phyloP scores from a whole-genome alignment of 768 basidiomycete species.

The Leccinum pellstonianum region DNA sequence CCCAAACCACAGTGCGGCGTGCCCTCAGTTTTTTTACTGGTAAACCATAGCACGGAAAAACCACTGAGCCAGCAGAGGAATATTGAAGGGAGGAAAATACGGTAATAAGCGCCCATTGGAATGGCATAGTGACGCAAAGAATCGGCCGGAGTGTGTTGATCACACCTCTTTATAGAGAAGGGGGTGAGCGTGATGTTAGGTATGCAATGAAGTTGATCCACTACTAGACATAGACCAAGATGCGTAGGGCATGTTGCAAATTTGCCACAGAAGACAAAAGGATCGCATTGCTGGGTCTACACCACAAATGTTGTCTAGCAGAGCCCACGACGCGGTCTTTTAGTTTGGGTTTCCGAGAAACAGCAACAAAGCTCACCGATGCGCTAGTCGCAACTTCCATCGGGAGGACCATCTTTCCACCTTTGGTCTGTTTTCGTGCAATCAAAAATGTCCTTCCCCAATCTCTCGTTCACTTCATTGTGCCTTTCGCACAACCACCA shows the following conservation, averaged over 20 bases:
- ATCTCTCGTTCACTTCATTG: conserved; percentile 85
- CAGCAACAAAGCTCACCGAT: conserved; percentile 9
- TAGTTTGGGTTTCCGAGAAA: neutral
- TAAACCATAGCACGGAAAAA: too few species aligned
- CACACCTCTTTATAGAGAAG: neutral
- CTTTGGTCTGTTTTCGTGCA: conserved; percentile 81
- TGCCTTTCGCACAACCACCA: conserved; percentile 90
- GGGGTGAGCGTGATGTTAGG: neutral
- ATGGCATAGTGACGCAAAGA: neutral
- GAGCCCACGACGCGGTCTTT: neutral
- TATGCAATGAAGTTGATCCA: neutral
- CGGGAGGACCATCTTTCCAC: conserved; percentile 88
- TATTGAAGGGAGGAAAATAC: neutral
- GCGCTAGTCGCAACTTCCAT: conserved; percentile 82
- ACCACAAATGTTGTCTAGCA: neutral
- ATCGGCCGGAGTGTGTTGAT: neutral
- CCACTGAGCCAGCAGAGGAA: neutral
- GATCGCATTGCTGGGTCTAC: neutral
- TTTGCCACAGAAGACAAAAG: neutral
- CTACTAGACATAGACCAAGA: neutral
- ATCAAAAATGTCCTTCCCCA: conserved; percentile 83
- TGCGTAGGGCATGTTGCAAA: neutral
- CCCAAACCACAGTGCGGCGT: neutral
- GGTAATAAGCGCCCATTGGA: neutral
- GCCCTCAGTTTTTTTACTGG: neutral